Base-by-base conservation (phyloP, 371 early-diverging fungal genomes). In the Vairimorpha necatrix region DNA sequence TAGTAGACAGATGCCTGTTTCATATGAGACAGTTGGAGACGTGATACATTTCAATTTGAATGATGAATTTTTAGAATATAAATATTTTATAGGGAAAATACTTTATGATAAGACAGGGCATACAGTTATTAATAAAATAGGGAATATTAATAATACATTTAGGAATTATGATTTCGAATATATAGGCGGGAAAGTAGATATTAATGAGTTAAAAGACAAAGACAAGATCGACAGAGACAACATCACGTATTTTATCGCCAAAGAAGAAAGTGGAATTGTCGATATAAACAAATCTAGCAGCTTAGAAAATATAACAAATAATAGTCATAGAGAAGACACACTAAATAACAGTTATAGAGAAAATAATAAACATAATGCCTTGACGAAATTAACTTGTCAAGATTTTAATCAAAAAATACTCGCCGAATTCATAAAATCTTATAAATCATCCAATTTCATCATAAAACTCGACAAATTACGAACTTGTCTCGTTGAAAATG, bases 21-120 rank as follows among this genome's bases (percentile, higher is more conserved):
- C 76, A 16, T 83, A 69, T 79, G 80, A 85, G 54, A 69, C 70
- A n/a, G 72, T 85, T 39, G 86, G 86, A 1, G 47, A 68, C 32
- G 82, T 85, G 56, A 62, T 82, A 14, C 86, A 85, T 69, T 65
- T 85, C 26, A 85, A 85, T 74, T 56, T 85, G 54, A 81, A 74
- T 28, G 78, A 79, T 20, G 80, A 80, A 26, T 72, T 75, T 30
- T 58, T 82, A 7, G 36, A 33, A 20, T 78, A 84, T 76, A 82
- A 81, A 69, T 61, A 78, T 47, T 50, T 80, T 18, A 83, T 85
- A 39, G 81, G 81, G 22, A 70, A 50, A 39, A 73, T 81, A 38
- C 36, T 85, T n/a, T 72, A 78, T 20, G 66, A 79, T n/a, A 82
- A 84, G 58, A 83, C 80, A 36, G 75, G 72, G 24, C 75, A 48